phyloP scores from a whole-genome alignment of 2,329 filamentous ascomycete species.

The Chaetoscypha palmicola region DNA sequence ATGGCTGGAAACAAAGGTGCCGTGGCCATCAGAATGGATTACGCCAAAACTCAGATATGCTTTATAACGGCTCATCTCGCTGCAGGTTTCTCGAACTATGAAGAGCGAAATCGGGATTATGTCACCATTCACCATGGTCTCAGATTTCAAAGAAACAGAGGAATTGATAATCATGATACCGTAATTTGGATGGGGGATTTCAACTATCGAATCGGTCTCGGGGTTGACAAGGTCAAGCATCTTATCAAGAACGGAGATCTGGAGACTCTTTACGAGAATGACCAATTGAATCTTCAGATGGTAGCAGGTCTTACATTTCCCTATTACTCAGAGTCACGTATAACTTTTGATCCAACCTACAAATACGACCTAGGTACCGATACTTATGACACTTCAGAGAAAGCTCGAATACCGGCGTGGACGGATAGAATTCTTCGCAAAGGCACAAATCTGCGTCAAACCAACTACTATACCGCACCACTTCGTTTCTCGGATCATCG shows the following conservation, averaged over 20 bases:
- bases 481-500: slow-evolving; percentile 89
- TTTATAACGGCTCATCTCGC: slow-evolving; percentile 96
- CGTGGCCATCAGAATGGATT: slow-evolving; percentile 92
- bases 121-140: slow-evolving; percentile 59
- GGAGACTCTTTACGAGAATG: slow-evolving; percentile 78
- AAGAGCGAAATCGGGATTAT: slow-evolving; percentile 94
- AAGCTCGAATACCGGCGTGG: slow-evolving; percentile 92
- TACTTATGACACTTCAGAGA: slow-evolving; percentile 91
- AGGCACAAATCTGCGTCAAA: slow-evolving; percentile 74
- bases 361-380: slow-evolving; percentile 89
- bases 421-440: slow-evolving; percentile 89
- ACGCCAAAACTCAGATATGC: slow-evolving; percentile 84
- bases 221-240: slow-evolving; percentile 67
- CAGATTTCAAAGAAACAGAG: slow-evolving; percentile 81
- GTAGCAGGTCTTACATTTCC: slow-evolving; percentile 82
- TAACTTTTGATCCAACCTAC: slow-evolving; percentile 89
- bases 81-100: slow-evolving; percentile 93
- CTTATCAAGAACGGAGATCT: slow-evolving; percentile 68
- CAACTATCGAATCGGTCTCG: slow-evolving; percentile 91
- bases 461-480: slow-evolving; percentile 74
- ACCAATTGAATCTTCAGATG: slow-evolving; percentile 97
- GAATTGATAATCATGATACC: slow-evolving; percentile 82
- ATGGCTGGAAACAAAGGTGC: slow-evolving; percentile 98
- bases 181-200: slow-evolving; percentile 97
- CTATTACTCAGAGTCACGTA: slow-evolving; percentile 83